These are phyloP conservation scores for Cadophora luteo-olivacea DNA, from an alignment of 2,329 filamentous ascomycete genomes.

Conservation along the genomic window DNA sequence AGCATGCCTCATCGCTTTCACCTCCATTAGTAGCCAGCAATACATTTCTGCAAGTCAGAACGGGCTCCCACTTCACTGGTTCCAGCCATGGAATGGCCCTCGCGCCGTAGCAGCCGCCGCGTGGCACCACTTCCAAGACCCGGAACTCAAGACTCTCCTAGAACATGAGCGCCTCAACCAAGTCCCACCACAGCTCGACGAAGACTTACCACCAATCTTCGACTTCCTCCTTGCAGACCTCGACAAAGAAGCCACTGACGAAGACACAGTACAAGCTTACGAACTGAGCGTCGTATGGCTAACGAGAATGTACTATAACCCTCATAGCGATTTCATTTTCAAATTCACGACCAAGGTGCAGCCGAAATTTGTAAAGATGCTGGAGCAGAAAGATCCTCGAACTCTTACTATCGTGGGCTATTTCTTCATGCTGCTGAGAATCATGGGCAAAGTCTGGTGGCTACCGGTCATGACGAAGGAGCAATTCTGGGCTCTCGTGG, in stretches of 20 bases:
- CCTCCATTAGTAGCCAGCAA: constrained; percentile 61
- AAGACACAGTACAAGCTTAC: constrained; percentile 58
- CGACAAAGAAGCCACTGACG: constrained; percentile 20
- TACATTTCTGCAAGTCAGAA: constrained; percentile 58
- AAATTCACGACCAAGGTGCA: constrained; percentile 69
- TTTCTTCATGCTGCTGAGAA: constrained; percentile 70
- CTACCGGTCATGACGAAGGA: constrained; percentile 67
- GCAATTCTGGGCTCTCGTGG: constrained; percentile 61
- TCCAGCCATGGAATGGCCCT: constrained; percentile 68
- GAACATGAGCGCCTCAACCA: constrained; percentile 18
- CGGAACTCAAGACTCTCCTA: constrained; percentile 43
- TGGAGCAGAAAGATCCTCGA: constrained; percentile 63
- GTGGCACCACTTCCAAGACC: constrained; percentile 65
- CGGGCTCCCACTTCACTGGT: constrained; percentile 64
- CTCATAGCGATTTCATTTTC: constrained; percentile 61
- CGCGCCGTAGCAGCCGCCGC: constrained; percentile 66
- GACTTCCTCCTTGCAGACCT: constrained; percentile 46
- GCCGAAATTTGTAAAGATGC: constrained; percentile 62
- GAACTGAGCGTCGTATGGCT: constrained; percentile 65
- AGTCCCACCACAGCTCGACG: neutral
- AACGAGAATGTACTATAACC: constrained; percentile 66
- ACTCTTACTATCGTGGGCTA: constrained; percentile 69
- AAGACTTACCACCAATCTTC: constrained; percentile 24
- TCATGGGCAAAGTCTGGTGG: constrained; percentile 71
- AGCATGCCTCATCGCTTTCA: constrained; percentile 65